Base-by-base conservation (phyloP, 1,284 basidiomycete species). In the Bjerkandera adusta region DNA sequence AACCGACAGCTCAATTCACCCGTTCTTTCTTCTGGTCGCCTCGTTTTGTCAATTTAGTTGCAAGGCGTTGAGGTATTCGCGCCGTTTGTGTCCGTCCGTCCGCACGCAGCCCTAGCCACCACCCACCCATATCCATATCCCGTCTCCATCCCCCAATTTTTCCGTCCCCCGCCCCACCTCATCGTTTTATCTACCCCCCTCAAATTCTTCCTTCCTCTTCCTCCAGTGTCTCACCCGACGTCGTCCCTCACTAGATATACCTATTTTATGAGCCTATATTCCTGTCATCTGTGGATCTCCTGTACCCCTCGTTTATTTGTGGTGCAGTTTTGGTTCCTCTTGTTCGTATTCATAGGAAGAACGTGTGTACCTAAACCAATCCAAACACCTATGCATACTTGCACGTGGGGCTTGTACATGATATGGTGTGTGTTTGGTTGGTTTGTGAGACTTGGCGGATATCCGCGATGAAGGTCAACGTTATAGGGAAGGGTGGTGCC, bases 241-340 rank as follows among this genome's bases (percentile, higher is more conserved):
- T n/a, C 27, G 27, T 30, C n/a, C 27, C n/a, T 30, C 27, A 8
- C 8, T 43, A 43, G 41, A 43, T 43, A 43, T 22, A n/a, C 41
- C 12, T 43, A 43, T 34, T 21, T 43, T 43, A 43, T 43, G 41
- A 43, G 10, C 41, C 30, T 43, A 43, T 25, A 38, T 38, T 38
- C 24, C 36, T n/a, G n/a, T n/a, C n/a, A n/a, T n/a, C 36, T 10
- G 22, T 25, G 36, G 15, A 38, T 38, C 36, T 38, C 36, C 16
- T 24, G 10, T 25, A 15, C 16, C 15, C 36, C 6, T 15, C n/a
- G 8, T 30, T 30, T 8, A n/a, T 30, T 30, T n/a, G 27, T 8
- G 27, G 27, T 30, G 27, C 27, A n/a, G 8, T n/a, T 8, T 30
- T 30, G 27, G 27, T 30, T 30, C 27, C 27, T 30, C n/a, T 30